Evolutionary conservation across 2,329 filamentous ascomycete genomes (phyloP).

Genomic region (Trichoderma atroviride): DNA sequence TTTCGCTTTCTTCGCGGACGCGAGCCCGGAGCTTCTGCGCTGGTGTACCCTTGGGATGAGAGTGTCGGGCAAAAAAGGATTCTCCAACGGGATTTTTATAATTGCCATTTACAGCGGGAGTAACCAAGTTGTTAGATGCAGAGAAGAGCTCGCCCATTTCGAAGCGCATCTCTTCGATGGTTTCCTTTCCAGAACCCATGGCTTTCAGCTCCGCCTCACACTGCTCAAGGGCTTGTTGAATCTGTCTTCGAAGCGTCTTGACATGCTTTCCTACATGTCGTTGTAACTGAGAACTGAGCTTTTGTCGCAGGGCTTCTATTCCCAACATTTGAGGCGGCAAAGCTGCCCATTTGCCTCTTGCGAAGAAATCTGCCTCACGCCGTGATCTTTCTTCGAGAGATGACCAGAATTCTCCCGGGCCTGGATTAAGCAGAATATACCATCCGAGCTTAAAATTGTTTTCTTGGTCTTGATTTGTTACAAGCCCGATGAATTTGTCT

Average conservation of each 20-base stretch:
- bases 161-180: slow-evolving; percentile 56
- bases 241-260: slow-evolving; percentile 53
- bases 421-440: slow-evolving; percentile 56
- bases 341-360: slow-evolving; percentile 51
- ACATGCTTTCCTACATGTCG: slow-evolving; percentile 56
- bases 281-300: slow-evolving; percentile 54
- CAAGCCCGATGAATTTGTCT: slow-evolving; percentile 57
- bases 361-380: slow-evolving; percentile 53
- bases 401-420: slow-evolving; percentile 50
- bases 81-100: slow-evolving; percentile 59
- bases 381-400: slow-evolving; percentile 46
- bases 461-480: slow-evolving; percentile 53
- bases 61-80: slow-evolving; percentile 54
- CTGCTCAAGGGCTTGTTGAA: slow-evolving; percentile 52
- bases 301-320: slow-evolving; percentile 49
- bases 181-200: slow-evolving; percentile 55
- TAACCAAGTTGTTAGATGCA: slow-evolving; percentile 56
- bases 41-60: slow-evolving; percentile 53
- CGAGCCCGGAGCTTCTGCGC: slow-evolving; percentile 55
- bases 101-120: slow-evolving; percentile 56
- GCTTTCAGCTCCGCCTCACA: slow-evolving; percentile 54
- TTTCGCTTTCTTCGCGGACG: slow-evolving; percentile 55
- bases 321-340: slow-evolving; percentile 54
- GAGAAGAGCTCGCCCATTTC: slow-evolving; percentile 58
- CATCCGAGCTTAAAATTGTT: slow-evolving; percentile 56